Evolutionary conservation across 768 basidiomycete genomes (phyloP).

Genomic region (Boletus huronensis): DNA sequence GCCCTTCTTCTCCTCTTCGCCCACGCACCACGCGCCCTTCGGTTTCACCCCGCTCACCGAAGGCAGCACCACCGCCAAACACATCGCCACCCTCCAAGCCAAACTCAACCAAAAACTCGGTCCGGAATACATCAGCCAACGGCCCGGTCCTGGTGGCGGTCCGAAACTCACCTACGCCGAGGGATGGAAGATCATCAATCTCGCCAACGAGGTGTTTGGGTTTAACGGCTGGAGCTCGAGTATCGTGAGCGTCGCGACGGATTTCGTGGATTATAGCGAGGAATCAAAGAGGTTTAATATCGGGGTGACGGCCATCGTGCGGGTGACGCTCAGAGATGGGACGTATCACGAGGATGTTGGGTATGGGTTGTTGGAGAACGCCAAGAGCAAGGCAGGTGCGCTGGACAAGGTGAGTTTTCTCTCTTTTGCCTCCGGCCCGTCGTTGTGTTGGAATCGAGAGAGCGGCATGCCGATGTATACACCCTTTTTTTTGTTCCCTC

Average conservation of each 20-base stretch:
- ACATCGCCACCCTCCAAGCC: slow-evolving; percentile 70
- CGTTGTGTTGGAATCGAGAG: background rate
- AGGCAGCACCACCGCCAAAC: slow-evolving; percentile 49
- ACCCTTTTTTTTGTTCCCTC: background rate
- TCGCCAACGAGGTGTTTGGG: slow-evolving; percentile 98
- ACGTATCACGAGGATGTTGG: slow-evolving; percentile 92
- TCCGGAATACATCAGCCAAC: slow-evolving; percentile 87
- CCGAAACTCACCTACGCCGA: slow-evolving; percentile 91
- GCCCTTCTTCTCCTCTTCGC: slow-evolving; percentile 2
- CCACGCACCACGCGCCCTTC: background rate
- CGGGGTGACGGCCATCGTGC: slow-evolving; percentile 80
- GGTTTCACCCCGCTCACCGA: slow-evolving; percentile 40
- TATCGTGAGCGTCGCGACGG: slow-evolving; percentile 69
- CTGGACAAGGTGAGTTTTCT: slow-evolving; percentile 79
- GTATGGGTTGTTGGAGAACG: slow-evolving; percentile 83
- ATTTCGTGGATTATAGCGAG: slow-evolving; percentile 74
- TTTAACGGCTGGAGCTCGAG: slow-evolving; percentile 94
- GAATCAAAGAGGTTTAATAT: slow-evolving; percentile 63
- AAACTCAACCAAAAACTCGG: slow-evolving; percentile 87
- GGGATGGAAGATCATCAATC: slow-evolving; percentile 97
- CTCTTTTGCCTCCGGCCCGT: background rate
- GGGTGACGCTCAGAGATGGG: slow-evolving; percentile 86
- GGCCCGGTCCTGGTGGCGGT: slow-evolving; percentile 85
- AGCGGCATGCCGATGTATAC: no score
- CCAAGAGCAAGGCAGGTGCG: slow-evolving; percentile 78